Base-by-base conservation (phyloP, 805 yeast species). In the Yamadazyma endophytica region DNA sequence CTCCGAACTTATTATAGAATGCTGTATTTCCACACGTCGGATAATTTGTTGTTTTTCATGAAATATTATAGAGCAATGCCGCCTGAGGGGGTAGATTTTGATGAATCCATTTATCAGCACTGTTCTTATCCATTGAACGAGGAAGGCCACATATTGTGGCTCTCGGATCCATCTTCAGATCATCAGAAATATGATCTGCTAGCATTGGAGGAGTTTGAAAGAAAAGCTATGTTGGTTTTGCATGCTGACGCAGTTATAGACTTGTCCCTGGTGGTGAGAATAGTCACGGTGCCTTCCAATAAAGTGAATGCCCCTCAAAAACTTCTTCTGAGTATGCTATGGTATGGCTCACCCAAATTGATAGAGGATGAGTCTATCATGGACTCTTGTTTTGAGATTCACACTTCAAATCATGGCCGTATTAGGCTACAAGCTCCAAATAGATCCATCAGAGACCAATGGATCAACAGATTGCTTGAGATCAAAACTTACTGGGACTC, bases 241-340 rank as follows among this genome's bases (percentile, higher is more conserved):
- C 70, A 72, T 31, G 71, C 95, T 0, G 70, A 73, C 17, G 78
- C 79, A 0, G 56, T 82, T 9, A 46, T 89, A 6, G 85, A 87
- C 47, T 42, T 89, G 31, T 52, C 71, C 13, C 62, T 68, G 6
- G 65, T 83, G 2, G 50, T 46, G 6, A 56, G 55, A 0, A 59
- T 82, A 4, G 36, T 46, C 12, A 46, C 56, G 2, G 58, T 70
- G 11, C 53, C 59, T 0, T 16, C 29, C 3, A 38, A 47, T 4
- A 24, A 40, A 1, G 28, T 60, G 3, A 45, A 40, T 6, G 36
- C 33, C 3, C 37, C 59, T 5, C 66, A 59, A 14, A 50, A 47
- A 15, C 21, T 51, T 9, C 39, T 56, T 9, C 49, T 57, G 17
- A 50, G 58, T 19, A 20, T 49, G 6, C 35, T 53, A 11, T 64